Conservation (phyloP, 2,329 filamentous ascomycete species). For the Pseudocercospora vitis region DNA sequence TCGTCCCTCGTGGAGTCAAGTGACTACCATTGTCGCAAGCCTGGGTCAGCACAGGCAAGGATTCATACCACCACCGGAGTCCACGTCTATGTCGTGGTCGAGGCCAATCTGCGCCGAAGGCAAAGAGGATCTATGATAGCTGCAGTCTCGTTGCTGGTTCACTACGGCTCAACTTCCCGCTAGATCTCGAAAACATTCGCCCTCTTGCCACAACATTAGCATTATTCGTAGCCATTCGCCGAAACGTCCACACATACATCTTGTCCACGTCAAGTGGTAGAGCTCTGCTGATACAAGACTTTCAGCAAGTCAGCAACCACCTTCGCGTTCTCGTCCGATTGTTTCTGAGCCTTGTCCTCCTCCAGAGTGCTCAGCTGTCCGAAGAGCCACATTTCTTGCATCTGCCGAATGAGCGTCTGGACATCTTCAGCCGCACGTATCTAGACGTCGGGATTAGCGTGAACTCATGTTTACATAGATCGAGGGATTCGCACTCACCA, state of each 20-base stretch:
- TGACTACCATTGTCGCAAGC: no score
- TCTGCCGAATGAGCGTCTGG: constrained; percentile 58
- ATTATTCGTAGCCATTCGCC: no score
- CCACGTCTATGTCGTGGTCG: no score
- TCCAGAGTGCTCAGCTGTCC: constrained; percentile 61
- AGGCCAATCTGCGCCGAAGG: no score
- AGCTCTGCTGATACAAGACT: background rate
- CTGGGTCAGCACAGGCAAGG: no score
- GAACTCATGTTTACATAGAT: background rate
- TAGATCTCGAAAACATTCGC: no score
- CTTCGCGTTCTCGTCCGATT: constrained; percentile 49
- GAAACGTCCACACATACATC: background rate
- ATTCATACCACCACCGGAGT: no score
- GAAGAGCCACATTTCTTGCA: constrained; percentile 69
- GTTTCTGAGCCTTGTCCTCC: constrained; percentile 41
- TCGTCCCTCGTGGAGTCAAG: no score
- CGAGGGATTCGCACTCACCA: constrained; percentile 50
- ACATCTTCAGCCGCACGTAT: constrained; percentile 64
- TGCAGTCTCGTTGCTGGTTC: no score
- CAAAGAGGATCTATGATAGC: no score
- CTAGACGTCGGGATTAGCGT: constrained; percentile 36
- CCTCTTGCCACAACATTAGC: no score
- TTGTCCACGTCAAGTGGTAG: background rate
- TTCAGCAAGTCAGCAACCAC: constrained; percentile 50
- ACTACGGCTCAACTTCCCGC: no score